phyloP scores from a whole-genome alignment of 176 grass and related monocot species.

The Tillandsia leiboldiana region DNA sequence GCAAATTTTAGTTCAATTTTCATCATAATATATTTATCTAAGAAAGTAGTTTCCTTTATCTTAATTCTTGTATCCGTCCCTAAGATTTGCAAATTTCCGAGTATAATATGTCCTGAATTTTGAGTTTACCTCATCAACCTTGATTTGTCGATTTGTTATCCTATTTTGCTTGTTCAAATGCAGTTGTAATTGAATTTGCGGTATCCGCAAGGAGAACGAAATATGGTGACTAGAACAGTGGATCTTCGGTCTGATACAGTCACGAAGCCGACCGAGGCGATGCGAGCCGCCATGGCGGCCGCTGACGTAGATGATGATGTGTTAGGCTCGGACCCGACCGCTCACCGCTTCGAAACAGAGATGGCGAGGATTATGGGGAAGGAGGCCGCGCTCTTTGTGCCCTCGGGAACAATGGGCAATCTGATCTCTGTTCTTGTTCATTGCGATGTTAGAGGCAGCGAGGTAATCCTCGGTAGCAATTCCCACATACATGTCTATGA shows the following conservation, averaged over 20 bases:
- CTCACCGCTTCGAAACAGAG: constrained; percentile 47
- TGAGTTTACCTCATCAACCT: too few species aligned
- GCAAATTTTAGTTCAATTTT: too few species aligned
- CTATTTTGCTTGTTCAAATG: too few species aligned
- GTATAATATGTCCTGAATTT: too few species aligned
- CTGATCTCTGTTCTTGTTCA: constrained; percentile 77
- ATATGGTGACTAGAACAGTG: constrained; percentile 55
- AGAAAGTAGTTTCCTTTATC: too few species aligned
- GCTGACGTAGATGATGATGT: constrained; percentile 93
- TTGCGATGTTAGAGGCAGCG: constrained; percentile 73
- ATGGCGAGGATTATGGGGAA: constrained; percentile 69
- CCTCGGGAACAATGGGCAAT: constrained; percentile 96
- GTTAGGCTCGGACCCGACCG: constrained; percentile 66
- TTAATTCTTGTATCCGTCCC: too few species aligned
- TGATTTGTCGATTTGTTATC: too few species aligned
- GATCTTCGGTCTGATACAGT: constrained; percentile 95
- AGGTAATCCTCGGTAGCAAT: constrained; percentile 74
- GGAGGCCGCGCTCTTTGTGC: constrained; percentile 81
- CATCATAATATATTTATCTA: too few species aligned
- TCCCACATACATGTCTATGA: constrained; percentile 92
- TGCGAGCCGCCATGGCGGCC: constrained; percentile 79
- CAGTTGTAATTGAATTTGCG: too few species aligned
- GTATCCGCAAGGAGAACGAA: too few species aligned
- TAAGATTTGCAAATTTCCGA: too few species aligned
- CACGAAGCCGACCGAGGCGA: constrained; percentile 67